Conservation (phyloP, 768 basidiomycete genomes). For the Suillus placidus region DNA sequence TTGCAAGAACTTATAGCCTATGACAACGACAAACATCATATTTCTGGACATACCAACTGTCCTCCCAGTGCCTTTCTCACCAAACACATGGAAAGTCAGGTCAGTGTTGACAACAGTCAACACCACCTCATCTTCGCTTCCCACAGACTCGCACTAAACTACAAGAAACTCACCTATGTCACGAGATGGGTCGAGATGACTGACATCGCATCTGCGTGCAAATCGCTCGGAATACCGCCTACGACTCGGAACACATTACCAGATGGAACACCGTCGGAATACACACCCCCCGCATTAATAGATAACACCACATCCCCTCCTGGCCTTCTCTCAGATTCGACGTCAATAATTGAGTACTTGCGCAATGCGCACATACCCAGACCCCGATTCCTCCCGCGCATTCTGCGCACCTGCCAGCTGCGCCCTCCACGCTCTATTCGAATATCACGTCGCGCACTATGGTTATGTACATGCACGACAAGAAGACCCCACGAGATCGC, state of each 20-base stretch:
- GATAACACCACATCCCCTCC: constrained; percentile 22
- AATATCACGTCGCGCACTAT: constrained; percentile 20
- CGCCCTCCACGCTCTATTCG: constrained; percentile 29
- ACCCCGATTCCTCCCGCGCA: constrained; percentile 15
- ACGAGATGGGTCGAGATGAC: constrained; percentile 30
- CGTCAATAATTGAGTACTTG: constrained; percentile 41
- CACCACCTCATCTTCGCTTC: neutral
- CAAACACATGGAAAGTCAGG: constrained; percentile 19
- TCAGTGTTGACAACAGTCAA: neutral
- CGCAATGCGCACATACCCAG: constrained; percentile 31
- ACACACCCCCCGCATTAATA: constrained; percentile 37
- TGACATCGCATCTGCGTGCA: constrained; percentile 28
- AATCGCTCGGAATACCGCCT: constrained; percentile 28
- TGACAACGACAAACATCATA: constrained; percentile 11
- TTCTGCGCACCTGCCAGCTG: constrained; percentile 23
- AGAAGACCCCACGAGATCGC: constrained; percentile 24
- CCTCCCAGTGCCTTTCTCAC: constrained; percentile 13
- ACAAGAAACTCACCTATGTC: constrained; percentile 29
- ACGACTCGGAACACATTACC: constrained; percentile 31
- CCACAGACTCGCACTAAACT: constrained; percentile 29
- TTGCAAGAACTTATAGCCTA: neutral
- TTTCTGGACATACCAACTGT: constrained; percentile 17
- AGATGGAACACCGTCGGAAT: constrained; percentile 29
- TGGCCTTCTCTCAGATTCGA: constrained; percentile 35
- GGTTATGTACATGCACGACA: constrained; percentile 24